Percentiles rank a stretch among this genome's conserved stretches.
Evolutionary conservation across 257 asterid species (phyloP).

Genomic region (Mitragyna speciosa): DNA sequence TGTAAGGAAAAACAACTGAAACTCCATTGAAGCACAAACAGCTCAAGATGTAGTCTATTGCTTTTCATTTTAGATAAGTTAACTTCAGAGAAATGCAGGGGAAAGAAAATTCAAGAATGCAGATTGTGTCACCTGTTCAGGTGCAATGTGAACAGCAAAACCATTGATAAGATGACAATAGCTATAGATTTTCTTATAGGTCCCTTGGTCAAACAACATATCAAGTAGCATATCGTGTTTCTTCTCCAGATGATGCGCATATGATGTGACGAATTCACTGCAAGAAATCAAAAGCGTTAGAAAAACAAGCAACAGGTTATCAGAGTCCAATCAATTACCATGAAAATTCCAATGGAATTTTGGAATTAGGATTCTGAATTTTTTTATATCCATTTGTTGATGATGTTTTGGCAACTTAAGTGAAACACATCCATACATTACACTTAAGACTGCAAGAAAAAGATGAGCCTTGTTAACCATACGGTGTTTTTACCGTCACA

Average conservation of each 20-base stretch:
- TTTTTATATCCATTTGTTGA: neutral
- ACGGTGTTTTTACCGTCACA: neutral
- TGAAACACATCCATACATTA: neutral
- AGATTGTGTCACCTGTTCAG: slow-evolving; percentile 79
- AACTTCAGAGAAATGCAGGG: neutral
- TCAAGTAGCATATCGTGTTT: slow-evolving; percentile 95
- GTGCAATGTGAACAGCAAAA: slow-evolving; percentile 78
- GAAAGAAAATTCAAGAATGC: slow-evolving; percentile 17
- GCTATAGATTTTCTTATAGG: slow-evolving; percentile 87
- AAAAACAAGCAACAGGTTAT: neutral
- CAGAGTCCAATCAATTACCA: neutral
- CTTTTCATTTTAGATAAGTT: neutral
- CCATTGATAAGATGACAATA: slow-evolving; percentile 92
- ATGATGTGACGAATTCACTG: slow-evolving; percentile 72
- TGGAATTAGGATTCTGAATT: neutral
- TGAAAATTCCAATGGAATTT: neutral
- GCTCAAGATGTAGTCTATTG: neutral
- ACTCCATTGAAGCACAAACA: slow-evolving; percentile 12
- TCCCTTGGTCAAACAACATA: slow-evolving; percentile 77
- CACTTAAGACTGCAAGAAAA: neutral
- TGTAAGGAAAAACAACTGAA: slow-evolving; percentile 41
- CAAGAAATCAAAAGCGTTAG: slow-evolving; percentile 30
- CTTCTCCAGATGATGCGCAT: slow-evolving; percentile 73
- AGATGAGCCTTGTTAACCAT: neutral
- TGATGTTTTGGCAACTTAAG: no score